Evolutionary conservation across 1,284 basidiomycete genomes (phyloP).

Genomic region (Austroboletus niveus): DNA sequence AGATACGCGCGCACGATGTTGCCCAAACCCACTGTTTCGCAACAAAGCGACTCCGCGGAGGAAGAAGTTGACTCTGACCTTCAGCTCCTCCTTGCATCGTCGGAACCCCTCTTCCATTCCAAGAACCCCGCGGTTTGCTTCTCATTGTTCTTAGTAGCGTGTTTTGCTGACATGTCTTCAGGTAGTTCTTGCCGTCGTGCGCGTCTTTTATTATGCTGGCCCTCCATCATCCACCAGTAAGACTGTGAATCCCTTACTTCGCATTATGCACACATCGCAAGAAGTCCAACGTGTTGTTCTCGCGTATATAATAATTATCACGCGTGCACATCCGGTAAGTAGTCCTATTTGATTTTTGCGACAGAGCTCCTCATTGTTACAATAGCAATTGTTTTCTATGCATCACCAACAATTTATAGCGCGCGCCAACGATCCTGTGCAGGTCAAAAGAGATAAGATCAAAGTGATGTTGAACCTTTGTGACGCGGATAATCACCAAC

Average conservation of each 20-base stretch:
- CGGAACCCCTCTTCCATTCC: conserved; percentile 78
- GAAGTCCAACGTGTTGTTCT: conserved; percentile 76
- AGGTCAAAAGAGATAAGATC: conserved; percentile 74
- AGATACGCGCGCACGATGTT: conserved; percentile 87
- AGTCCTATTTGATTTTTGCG: background rate
- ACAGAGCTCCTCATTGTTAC: conserved; percentile 1
- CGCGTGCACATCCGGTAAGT: conserved; percentile 61
- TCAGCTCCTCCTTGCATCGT: conserved; percentile 69
- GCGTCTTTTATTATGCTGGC: conserved; percentile 73
- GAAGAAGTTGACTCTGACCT: conserved; percentile 74
- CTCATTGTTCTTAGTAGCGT: background rate
- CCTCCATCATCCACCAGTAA: conserved; percentile 55
- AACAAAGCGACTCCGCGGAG: conserved; percentile 26
- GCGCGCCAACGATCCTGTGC: conserved; percentile 60
- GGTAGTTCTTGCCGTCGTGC: conserved; percentile 75
- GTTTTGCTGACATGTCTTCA: conserved; percentile 28
- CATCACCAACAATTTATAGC: conserved; percentile 69
- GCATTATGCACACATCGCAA: conserved; percentile 59
- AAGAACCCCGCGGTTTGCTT: conserved; percentile 77
- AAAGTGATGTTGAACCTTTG: conserved; percentile 65
- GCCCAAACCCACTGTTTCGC: conserved; percentile 55
- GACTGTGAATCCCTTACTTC: conserved; percentile 65
- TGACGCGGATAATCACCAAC: conserved; percentile 63
- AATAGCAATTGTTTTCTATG: conserved; percentile 57
- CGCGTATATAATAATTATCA: conserved; percentile 66